A percentile compares a stretch with the other conserved stretches of the same genome.
Evolutionary conservation across 1,139 yeast genomes (phyloP).

Genomic region (Eremothecium gossypii): DNA sequence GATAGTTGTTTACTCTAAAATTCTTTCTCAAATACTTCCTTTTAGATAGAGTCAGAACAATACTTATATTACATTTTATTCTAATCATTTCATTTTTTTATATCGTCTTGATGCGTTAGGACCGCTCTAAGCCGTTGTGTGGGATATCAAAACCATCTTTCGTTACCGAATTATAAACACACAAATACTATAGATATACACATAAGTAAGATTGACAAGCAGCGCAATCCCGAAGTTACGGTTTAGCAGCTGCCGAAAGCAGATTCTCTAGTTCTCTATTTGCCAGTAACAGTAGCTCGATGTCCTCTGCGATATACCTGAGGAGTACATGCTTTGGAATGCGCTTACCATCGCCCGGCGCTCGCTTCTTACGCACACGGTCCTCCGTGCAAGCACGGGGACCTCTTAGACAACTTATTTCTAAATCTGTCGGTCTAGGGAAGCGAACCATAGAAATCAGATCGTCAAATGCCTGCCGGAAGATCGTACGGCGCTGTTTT

Average conservation of each 20-base stretch:
- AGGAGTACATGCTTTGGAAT: constrained; percentile 26
- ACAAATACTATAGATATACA: background rate
- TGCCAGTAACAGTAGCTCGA: constrained; percentile 20
- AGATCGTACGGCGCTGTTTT: constrained; percentile 25
- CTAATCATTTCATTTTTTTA: background rate
- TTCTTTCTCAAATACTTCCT: background rate
- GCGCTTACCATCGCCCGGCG: constrained; percentile 17
- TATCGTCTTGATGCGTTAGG: background rate
- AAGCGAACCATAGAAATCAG: constrained; percentile 16
- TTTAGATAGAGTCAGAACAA: constrained; percentile 2
- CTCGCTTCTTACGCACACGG: background rate
- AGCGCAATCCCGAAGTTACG: background rate
- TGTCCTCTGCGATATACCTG: constrained; percentile 24
- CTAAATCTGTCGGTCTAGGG: constrained; percentile 12
- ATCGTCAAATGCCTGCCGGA: constrained; percentile 24
- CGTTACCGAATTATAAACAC: background rate
- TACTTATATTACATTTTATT: background rate
- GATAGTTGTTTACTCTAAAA: background rate
- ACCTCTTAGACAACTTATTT: constrained; percentile 3
- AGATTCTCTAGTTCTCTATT: constrained; percentile 20
- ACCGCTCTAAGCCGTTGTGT: background rate
- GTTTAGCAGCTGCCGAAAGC: constrained; percentile 3
- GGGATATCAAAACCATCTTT: background rate
- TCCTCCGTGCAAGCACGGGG: background rate
- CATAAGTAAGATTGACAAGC: too few species aligned